These are phyloP conservation scores for Trichoderma lentiforme DNA, from an alignment of 2,329 filamentous ascomycete species.

Conservation along the genomic window DNA sequence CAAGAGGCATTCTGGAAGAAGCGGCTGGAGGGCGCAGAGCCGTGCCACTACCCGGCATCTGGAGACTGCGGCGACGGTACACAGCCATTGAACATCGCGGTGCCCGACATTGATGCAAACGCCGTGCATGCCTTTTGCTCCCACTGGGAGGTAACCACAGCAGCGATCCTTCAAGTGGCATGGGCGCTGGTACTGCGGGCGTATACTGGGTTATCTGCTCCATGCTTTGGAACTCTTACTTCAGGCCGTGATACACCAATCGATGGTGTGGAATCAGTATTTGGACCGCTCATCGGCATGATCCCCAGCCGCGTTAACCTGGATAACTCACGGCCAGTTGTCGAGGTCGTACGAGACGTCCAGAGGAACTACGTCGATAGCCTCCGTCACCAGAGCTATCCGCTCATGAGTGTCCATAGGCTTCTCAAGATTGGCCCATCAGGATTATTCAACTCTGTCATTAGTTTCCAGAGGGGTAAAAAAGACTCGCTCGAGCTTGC, in stretches of 20 bases:
- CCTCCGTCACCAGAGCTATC: not conserved
- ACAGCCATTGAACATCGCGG: not conserved
- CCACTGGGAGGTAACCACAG: slow-evolving; percentile 16
- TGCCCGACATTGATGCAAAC: not conserved
- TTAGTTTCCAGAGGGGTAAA: slow-evolving; percentile 7
- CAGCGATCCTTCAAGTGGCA: slow-evolving; percentile 12
- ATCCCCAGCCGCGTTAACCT: slow-evolving; percentile 11
- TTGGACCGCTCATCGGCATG: slow-evolving; percentile 19
- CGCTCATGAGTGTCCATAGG: not conserved
- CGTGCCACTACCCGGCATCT: not conserved
- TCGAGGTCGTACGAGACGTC: not conserved
- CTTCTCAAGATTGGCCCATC: not conserved
- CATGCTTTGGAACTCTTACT: slow-evolving; percentile 17
- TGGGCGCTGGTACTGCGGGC: slow-evolving; percentile 18
- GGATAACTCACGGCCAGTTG: not conserved
- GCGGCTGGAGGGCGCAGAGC: not conserved
- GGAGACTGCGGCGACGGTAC: too few relatives aligned
- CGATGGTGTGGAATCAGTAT: slow-evolving; percentile 7
- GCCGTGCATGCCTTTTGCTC: slow-evolving; percentile 6
- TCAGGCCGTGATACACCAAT: slow-evolving; percentile 20
- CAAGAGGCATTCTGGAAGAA: not conserved
- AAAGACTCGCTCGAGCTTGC: too few relatives aligned
- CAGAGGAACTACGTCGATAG: slow-evolving; percentile 9
- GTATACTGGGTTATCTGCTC: not conserved
- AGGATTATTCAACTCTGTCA: slow-evolving; percentile 6